These are phyloP conservation scores for Ganoderma meredithae DNA, from an alignment of 1,284 basidiomycete genomes.

Conservation along the genomic window DNA sequence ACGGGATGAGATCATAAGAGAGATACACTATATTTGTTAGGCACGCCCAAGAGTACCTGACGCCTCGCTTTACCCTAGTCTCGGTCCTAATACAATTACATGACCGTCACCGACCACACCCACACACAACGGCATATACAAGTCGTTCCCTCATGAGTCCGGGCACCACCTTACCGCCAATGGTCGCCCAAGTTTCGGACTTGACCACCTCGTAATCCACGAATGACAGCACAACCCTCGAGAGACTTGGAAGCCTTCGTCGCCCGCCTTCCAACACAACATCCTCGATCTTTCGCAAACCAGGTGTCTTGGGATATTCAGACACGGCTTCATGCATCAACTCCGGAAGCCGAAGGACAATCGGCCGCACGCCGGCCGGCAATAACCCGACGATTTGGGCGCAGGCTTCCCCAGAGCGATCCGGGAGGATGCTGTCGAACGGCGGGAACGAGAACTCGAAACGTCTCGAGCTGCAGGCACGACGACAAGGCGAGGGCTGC, in stretches of 20 bases:
- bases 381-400: neutral
- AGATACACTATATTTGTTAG: no score
- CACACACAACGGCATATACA: neutral
- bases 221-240: neutral
- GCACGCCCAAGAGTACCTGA: no score
- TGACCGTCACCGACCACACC: neutral
- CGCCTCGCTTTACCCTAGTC: no score
- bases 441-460: neutral
- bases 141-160: neutral
- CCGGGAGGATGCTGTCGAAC: neutral
- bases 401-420: neutral
- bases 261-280: neutral
- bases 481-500: neutral
- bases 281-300: neutral
- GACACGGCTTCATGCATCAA: neutral
- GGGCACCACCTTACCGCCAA: neutral
- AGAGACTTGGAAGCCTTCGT: neutral
- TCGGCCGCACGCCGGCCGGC: neutral
- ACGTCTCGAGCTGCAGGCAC: neutral
- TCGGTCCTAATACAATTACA: no score
- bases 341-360: neutral
- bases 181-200: neutral
- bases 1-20: no score
- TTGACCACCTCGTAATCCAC: neutral
- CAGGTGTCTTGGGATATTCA: neutral